These are phyloP conservation scores for fission yeast (Schizosaccharomyces pombe) DNA, from an alignment of 805 yeast genomes.

Conservation along the genomic window DNA sequence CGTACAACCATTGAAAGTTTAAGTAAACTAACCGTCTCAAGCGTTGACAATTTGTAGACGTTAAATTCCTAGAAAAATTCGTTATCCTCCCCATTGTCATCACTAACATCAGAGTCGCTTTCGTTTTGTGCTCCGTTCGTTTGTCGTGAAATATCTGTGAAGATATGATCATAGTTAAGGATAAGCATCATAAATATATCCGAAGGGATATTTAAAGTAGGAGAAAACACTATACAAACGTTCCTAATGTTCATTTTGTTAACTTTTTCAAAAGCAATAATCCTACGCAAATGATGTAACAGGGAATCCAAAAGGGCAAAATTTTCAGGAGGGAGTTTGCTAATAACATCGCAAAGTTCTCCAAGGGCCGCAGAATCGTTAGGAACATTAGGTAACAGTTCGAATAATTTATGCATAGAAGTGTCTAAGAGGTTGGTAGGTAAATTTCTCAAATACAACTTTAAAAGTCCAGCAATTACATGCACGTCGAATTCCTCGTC, in stretches of 20 bases:
- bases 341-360: conserved; percentile 16
- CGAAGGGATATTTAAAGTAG: conserved; percentile 47
- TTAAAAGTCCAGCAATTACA: conserved; percentile 66
- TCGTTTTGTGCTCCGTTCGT: too few relatives aligned
- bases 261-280: conserved; percentile 31
- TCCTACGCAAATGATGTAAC: conserved; percentile 42
- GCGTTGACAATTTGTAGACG: too few relatives aligned
- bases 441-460: conserved; percentile 56
- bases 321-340: conserved; percentile 28
- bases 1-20: too few relatives aligned
- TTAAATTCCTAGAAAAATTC: too few relatives aligned
- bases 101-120: too few relatives aligned
- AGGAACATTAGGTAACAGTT: conserved; percentile 21
- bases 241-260: conserved; percentile 76
- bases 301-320: conserved; percentile 37
- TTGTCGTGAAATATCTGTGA: conserved; percentile 15
- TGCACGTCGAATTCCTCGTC: conserved; percentile 35
- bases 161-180: conserved; percentile 37
- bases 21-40: too few relatives aligned
- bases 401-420: conserved; percentile 44
- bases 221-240: conserved; percentile 56
- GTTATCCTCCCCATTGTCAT: too few relatives aligned
- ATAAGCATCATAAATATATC: conserved; percentile 36
- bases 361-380: conserved; percentile 12
- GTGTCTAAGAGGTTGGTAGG: conserved; percentile 42